A percentile compares a stretch with the other conserved stretches of the same genome.
phyloP scores from a whole-genome alignment of 2,329 filamentous ascomycete species.

The Pezicula neosporulosa region DNA sequence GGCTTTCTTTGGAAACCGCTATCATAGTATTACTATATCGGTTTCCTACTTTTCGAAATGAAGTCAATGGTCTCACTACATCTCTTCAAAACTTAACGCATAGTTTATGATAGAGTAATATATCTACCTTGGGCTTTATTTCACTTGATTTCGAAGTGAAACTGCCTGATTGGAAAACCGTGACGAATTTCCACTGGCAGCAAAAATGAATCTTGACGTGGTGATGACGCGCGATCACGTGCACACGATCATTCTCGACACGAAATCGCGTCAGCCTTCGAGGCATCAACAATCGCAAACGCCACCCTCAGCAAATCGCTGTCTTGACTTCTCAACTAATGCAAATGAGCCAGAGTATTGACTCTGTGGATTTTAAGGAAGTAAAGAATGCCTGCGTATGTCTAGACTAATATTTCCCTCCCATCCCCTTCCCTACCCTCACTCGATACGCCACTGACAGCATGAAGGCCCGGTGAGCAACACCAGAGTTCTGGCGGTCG shows the following conservation, averaged over 20 bases:
- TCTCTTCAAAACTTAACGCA: too few species aligned
- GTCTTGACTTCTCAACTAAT: conserved; percentile 11
- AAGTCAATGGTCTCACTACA: too few species aligned
- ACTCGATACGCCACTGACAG: conserved; percentile 7
- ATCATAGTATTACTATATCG: too few species aligned
- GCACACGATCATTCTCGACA: background rate
- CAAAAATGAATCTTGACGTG: too few species aligned
- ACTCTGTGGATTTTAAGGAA: conserved; percentile 4
- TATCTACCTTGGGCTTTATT: too few species aligned
- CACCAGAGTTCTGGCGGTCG: conserved; percentile 39
- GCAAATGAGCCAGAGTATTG: conserved; percentile 3
- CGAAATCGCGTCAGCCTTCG: background rate
- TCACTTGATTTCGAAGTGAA: too few species aligned
- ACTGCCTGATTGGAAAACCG: too few species aligned
- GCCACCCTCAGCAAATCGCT: conserved; percentile 4
- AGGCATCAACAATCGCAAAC: conserved; percentile 4
- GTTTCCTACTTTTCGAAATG: too few species aligned
- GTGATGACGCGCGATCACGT: background rate
- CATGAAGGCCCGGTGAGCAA: conserved; percentile 64
- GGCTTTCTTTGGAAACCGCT: too few species aligned
- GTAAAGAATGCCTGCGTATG: conserved; percentile 44
- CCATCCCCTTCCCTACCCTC: background rate
- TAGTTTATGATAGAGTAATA: too few species aligned
- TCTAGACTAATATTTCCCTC: background rate
- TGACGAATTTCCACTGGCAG: too few species aligned